A percentile compares a stretch with the other conserved stretches of the same genome.
Evolutionary conservation across 345 rosid species (phyloP).

Genomic region (Populus nigra): DNA sequence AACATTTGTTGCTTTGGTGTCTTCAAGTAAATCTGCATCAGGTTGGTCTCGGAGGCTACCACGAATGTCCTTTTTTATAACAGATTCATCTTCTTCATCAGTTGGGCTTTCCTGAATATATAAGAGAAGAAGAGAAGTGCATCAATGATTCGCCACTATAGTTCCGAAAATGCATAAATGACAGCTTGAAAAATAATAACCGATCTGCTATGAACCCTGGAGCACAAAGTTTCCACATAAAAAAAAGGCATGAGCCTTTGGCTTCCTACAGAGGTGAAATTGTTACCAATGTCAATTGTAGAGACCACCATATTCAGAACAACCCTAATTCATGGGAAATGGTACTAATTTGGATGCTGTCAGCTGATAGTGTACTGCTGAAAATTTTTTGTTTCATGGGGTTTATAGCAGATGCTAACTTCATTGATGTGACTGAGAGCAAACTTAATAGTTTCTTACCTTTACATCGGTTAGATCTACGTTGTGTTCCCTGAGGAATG

Average conservation of each 20-base stretch:
- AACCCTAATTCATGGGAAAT: background rate
- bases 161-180: background rate
- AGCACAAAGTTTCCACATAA: background rate
- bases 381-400: background rate
- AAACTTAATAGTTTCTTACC: slow-evolving; percentile 31
- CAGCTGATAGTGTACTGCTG: background rate
- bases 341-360: background rate
- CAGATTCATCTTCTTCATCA: slow-evolving; percentile 53
- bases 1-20: slow-evolving; percentile 23
- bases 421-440: background rate
- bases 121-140: background rate
- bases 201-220: background rate
- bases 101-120: slow-evolving; percentile 56
- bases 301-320: background rate
- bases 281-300: background rate
- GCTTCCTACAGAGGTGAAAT: background rate
- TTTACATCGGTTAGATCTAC: slow-evolving; percentile 64
- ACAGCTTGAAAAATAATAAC: background rate
- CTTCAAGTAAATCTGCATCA: slow-evolving; percentile 27
- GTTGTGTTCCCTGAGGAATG: slow-evolving; percentile 58
- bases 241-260: background rate
- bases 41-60: slow-evolving; percentile 23
- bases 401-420: background rate
- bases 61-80: slow-evolving; percentile 19
- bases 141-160: slow-evolving; percentile 5